phyloP scores from a whole-genome alignment of 2,329 filamentous ascomycete genomes.

The Fusarium xyrophilum region DNA sequence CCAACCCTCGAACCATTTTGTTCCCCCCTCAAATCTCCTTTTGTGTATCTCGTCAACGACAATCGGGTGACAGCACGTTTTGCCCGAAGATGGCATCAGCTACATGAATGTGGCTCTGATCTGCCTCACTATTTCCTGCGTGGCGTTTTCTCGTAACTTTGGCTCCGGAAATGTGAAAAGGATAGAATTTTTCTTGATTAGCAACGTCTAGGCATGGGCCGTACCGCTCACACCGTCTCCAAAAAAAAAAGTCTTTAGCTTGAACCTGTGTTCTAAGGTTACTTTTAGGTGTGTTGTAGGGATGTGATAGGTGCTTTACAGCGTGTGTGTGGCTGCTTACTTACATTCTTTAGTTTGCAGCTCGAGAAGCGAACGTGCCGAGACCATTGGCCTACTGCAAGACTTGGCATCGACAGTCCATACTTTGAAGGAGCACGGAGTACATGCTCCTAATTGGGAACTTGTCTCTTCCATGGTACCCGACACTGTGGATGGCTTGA shows the following conservation, averaged over 20 bases:
- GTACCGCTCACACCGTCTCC: conserved; percentile 28
- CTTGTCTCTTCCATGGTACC: not conserved
- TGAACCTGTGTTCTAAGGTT: not conserved
- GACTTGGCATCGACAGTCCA: not conserved
- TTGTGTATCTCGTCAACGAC: not conserved
- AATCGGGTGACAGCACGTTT: not conserved
- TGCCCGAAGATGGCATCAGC: not conserved
- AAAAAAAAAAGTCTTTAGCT: not conserved
- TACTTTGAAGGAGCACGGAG: not conserved
- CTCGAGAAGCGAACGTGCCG: not conserved
- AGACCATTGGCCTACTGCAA: not conserved
- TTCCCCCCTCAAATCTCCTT: not conserved
- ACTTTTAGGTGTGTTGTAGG: not conserved
- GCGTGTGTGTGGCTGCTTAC: not conserved
- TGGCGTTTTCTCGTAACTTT: not conserved
- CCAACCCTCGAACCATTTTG: not conserved
- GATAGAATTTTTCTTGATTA: not conserved
- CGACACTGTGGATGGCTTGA: not conserved
- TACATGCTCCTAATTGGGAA: not conserved
- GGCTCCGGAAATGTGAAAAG: not conserved
- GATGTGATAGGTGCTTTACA: not conserved
- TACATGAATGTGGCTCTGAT: conserved; percentile 13
- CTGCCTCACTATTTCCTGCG: not conserved
- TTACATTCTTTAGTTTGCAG: not conserved
- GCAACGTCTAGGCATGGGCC: conserved; percentile 24